phyloP scores from a whole-genome alignment of 768 basidiomycete genomes.

The Xerocomellus amylosporus region DNA sequence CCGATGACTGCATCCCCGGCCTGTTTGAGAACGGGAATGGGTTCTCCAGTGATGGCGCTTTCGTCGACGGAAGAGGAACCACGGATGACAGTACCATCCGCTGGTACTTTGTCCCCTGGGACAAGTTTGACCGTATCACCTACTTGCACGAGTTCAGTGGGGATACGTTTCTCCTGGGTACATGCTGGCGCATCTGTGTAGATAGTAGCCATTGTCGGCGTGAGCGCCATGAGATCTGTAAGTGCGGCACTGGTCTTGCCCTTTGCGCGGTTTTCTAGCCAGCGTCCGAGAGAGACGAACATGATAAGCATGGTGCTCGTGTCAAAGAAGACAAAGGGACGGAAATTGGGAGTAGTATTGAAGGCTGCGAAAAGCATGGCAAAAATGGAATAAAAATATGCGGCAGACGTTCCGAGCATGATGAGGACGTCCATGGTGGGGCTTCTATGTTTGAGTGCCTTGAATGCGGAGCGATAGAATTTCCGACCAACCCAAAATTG shows the following conservation, averaged over 20 bases:
- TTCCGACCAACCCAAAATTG: conserved; percentile 89
- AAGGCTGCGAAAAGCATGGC: conserved; percentile 64
- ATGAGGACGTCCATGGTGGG: conserved; percentile 99
- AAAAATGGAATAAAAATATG: conserved; percentile 85
- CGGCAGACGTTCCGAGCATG: conserved; percentile 90
- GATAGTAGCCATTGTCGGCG: conserved; percentile 94
- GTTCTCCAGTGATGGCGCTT: conserved; percentile 95
- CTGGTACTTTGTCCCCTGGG: conserved; percentile 94
- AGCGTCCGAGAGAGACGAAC: conserved; percentile 94
- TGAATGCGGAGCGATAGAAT: conserved; percentile 89
- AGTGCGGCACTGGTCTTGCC: conserved; percentile 96
- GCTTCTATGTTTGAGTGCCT: conserved; percentile 81
- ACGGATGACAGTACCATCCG: conserved; percentile 85
- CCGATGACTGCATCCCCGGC: conserved; percentile 87
- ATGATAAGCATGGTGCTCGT: conserved; percentile 98
- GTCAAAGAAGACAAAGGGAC: conserved; percentile 93
- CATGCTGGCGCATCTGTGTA: conserved; percentile 84
- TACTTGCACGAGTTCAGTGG: conserved; percentile 93
- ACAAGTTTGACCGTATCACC: conserved; percentile 92
- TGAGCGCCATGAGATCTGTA: conserved; percentile 92
- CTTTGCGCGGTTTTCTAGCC: conserved; percentile 94
- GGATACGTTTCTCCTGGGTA: conserved; percentile 82
- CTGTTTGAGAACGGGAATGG: conserved; percentile 82
- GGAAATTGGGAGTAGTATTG: conserved; percentile 62
- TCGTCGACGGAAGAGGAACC: conserved; percentile 92